Evolutionary conservation across 176 grass and related monocot species (phyloP).

Genomic region (Oryza rufipogon): DNA sequence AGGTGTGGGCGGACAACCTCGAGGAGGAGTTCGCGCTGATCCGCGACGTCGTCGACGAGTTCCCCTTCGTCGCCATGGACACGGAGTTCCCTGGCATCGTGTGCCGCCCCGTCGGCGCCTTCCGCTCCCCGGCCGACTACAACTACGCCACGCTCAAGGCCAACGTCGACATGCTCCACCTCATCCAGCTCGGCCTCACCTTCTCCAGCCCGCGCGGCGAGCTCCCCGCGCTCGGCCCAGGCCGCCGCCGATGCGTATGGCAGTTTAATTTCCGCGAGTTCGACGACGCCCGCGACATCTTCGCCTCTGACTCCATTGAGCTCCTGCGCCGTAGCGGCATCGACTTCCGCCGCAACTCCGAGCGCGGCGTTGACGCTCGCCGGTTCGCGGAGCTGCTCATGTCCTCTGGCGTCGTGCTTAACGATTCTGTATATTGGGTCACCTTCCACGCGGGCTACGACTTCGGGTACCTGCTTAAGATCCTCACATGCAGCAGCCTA

Average conservation of each 20-base stretch:
- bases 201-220: constrained; percentile 72
- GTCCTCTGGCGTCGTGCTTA: constrained; percentile 93
- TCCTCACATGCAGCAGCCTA: constrained; percentile 82
- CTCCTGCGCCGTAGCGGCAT: constrained; percentile 92
- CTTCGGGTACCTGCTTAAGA: constrained; percentile 89
- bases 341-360: constrained; percentile 74
- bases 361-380: constrained; percentile 67
- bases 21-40: constrained; percentile 89
- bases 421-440: constrained; percentile 84
- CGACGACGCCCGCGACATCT: constrained; percentile 70
- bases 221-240: constrained; percentile 69
- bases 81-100: constrained; percentile 97
- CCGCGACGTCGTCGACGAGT: constrained; percentile 88
- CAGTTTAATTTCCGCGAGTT: constrained; percentile 99
- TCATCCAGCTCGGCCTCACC: constrained; percentile 93
- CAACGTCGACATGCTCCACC: constrained; percentile 97
- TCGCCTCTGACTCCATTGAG: constrained; percentile 89
- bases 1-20: constrained; percentile 96
- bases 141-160: constrained; percentile 97
- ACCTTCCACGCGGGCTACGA: constrained; percentile 96
- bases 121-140: constrained; percentile 78
- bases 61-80: constrained; percentile 95
- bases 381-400: constrained; percentile 88
- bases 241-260: constrained; percentile 73
- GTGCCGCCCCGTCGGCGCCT: constrained; percentile 77